Conservation (phyloP, 2,329 filamentous ascomycete genomes). For the Verticillium nonalfalfae region DNA sequence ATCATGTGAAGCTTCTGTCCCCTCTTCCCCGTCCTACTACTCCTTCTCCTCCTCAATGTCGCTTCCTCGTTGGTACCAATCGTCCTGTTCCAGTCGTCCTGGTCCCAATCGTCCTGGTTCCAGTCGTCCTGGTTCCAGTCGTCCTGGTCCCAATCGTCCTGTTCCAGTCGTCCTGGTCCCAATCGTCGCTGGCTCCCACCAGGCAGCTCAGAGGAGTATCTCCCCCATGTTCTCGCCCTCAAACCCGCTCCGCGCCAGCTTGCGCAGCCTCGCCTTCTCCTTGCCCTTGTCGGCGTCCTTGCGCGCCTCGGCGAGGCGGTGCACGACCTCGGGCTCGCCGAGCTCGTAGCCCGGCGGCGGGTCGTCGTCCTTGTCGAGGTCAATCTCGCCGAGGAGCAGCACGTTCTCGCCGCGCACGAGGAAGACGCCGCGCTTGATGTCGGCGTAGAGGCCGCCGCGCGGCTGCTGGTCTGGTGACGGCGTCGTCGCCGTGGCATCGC, state of each 20-base stretch:
- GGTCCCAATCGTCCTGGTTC: too few species aligned
- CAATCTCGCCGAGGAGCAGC: constrained; percentile 90
- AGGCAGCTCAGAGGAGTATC: constrained; percentile 48
- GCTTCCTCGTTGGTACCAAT: too few species aligned
- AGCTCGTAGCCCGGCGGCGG: constrained; percentile 61
- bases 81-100: too few species aligned
- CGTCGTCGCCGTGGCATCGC: constrained; percentile 10
- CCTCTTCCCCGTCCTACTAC: constrained; percentile 6
- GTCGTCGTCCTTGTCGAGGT: constrained; percentile 92
- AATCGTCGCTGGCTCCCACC: too few species aligned
- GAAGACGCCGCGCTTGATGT: constrained; percentile 81
- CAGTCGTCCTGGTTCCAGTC: too few species aligned
- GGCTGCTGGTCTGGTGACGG: constrained; percentile 19
- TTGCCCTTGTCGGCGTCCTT: constrained; percentile 61
- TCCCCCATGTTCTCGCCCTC: constrained; percentile 81
- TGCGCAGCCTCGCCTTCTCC: constrained; percentile 67
- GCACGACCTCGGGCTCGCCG: constrained; percentile 64
- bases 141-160: too few species aligned
- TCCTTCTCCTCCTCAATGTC: neutral
- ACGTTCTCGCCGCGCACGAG: constrained; percentile 95
- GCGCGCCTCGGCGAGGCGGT: constrained; percentile 65
- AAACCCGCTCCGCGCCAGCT: constrained; percentile 73
- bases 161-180: too few species aligned
- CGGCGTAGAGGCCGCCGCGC: constrained; percentile 62
- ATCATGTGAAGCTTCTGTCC: neutral